Evolutionary conservation across 2,329 filamentous ascomycete genomes (phyloP), one percentile per base, ranked within the genome.

Genomic region (Camptophora hylomeconis): DNA sequence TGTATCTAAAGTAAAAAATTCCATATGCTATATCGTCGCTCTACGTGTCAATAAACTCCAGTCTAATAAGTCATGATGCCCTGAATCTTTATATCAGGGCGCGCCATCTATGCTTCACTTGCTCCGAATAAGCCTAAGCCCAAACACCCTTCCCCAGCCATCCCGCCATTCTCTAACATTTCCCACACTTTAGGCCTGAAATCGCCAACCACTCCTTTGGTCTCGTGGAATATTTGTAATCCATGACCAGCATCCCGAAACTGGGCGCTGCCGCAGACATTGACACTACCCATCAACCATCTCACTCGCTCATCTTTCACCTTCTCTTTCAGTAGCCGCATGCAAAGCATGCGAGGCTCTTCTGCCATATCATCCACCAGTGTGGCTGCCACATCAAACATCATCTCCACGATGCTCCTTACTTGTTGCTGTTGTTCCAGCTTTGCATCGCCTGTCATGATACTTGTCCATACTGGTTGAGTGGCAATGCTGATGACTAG

Each of bases 281-380:
- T 41, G 36, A 41, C 32, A 20, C 29, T 45, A 17, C 41, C 41
- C 22, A 45, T 38, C 17, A 45, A 26, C 20, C 40, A 38, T 24
- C 16, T 22, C 9, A 41, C 28, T 16, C 37, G 29, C 12, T 21
- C 31, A 24, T 33, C 30, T 15, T 24, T 30, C 10, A 45, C 21
- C 28, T 39, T 44, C 21, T 62, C 60, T 30, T 49, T 56, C 17
- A 62, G 43, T 20, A 58, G 54, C 12, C 54, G 52, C 8, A 48
- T 49, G 31, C 57, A 59, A 28, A 59, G 52, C 10, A 53, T 43
- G 8, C 57, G 54, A 14, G 51, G 47, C 27, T 63, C 58, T 20
- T 62, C 56, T 10, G 56, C 50, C 30, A 62, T 51, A 10, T 51
- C 49, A 32, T 64, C 60, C 17, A 58, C 48, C 3, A 63, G 45